Base-by-base conservation (phyloP, 2,329 filamentous ascomycete species). In the Penicillium oxalicum region DNA sequence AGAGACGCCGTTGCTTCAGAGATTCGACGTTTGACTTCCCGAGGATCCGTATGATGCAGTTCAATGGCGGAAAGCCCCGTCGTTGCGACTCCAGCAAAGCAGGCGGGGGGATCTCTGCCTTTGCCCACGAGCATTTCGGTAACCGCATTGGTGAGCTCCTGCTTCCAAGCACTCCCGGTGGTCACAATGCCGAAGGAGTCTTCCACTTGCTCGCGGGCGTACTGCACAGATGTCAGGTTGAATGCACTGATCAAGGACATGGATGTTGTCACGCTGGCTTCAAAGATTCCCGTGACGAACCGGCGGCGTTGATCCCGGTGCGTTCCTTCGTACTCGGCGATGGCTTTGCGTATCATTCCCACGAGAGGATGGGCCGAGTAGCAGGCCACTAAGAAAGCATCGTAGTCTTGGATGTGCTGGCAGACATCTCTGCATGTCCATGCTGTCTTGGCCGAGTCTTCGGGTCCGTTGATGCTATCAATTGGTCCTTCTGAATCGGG, bases 361-460 rank as follows among this genome's bases (percentile, higher is more conserved):
- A 95, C 87, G 0, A 96, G 77, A 0, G 86, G 83, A 62, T 96
- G 90, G 1, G 86, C 82, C 51, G 87, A 93, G 72, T 88, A 97
- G 71, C 91, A 96, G 18, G 90, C 90, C 2, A 96, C 79, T 0
- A 96, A 77, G 53, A 94, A 84, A n/a, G 78, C 89, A 62, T 93
- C 83, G 66, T 88, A 52, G 53, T 66, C 26, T 33, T 65, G 33
- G 12, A 68, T 47, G 11, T 71, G 51, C 26, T 71, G 64, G 5
- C 87, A 64, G 50, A 81, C 74, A 1, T 74, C 70, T 12, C 84
- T 71, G 44, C 88, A 87, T 48, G 81, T 77, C 1, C 77, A 63
- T 1, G 82, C 78, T 56, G 86, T 91, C 44, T 73, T 66, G 1
- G 71, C 66, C 5, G 90, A 84, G 64, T 90, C 88, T 9, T 77